phyloP scores from a whole-genome alignment of 2,329 filamentous ascomycete species.

The Fusarium tupiense region DNA sequence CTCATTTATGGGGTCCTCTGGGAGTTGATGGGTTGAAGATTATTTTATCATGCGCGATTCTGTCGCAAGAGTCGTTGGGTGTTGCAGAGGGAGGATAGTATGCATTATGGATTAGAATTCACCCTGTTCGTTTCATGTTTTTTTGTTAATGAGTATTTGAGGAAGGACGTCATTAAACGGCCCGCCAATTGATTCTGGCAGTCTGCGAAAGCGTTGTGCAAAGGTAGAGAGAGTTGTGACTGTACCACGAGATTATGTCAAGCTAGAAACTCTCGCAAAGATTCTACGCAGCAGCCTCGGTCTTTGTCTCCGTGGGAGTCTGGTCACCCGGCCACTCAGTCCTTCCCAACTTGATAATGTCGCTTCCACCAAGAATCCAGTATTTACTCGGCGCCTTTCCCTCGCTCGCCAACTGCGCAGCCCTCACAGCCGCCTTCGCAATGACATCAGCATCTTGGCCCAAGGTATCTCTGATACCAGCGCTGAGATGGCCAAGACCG shows the following conservation, averaged over 20 bases:
- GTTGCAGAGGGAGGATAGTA: not conserved
- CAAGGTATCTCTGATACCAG: conserved; percentile 69
- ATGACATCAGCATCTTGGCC: conserved; percentile 81
- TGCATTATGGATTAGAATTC: not conserved
- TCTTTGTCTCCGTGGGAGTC: conserved; percentile 15
- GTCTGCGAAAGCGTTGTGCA: not conserved
- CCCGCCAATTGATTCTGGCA: not conserved
- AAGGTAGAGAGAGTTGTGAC: not conserved
- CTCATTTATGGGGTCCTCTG: not conserved
- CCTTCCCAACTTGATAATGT: conserved; percentile 75
- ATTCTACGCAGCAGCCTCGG: not conserved
- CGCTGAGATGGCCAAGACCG: conserved; percentile 63
- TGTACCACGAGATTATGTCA: not conserved
- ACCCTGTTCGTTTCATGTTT: not conserved
- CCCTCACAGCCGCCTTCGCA: conserved; percentile 71
- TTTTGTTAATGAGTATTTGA: not conserved
- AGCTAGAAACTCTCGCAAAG: not conserved
- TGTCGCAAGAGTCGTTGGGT: not conserved
- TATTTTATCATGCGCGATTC: too few species aligned
- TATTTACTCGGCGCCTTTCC: conserved; percentile 68
- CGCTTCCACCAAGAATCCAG: conserved; percentile 68
- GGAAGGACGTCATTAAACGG: not conserved
- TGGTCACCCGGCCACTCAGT: conserved; percentile 60
- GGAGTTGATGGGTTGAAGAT: not conserved
- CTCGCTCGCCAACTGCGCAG: conserved; percentile 65